Percentiles rank a stretch among this genome's conserved stretches.
Conservation (phyloP, 2,329 filamentous ascomycete genomes). For the Calonectria pseudoreteaudii region DNA sequence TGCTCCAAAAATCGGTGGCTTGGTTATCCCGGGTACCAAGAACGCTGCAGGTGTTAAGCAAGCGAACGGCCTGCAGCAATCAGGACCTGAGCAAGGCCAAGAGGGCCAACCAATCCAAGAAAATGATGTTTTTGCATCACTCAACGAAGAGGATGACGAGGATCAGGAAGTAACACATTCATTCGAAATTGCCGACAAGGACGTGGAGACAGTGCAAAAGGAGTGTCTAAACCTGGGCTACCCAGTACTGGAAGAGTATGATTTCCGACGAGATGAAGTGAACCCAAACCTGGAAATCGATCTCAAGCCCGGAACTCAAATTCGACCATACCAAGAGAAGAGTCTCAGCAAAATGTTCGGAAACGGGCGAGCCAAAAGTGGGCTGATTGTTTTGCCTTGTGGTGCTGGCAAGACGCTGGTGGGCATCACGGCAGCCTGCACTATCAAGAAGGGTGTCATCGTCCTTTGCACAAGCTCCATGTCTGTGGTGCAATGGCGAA, state of each 20-base stretch:
- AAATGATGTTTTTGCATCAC: conserved; percentile 76
- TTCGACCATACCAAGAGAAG: conserved; percentile 96
- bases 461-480: conserved; percentile 97
- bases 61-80: conserved; percentile 58
- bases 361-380: conserved; percentile 95
- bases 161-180: conserved; percentile 89
- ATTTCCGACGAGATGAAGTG: conserved; percentile 90
- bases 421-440: conserved; percentile 97
- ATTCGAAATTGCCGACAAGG: conserved; percentile 87
- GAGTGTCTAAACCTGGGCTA: conserved; percentile 88
- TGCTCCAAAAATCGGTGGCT: conserved; percentile 85
- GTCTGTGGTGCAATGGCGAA: conserved; percentile 96
- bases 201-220: conserved; percentile 89
- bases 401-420: conserved; percentile 97
- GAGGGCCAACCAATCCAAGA: conserved; percentile 66
- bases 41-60: conserved; percentile 91
- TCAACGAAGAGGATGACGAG: conserved; percentile 89
- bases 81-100: conserved; percentile 53
- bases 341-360: conserved; percentile 99
- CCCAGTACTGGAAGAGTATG: conserved; percentile 95
- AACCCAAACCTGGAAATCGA: conserved; percentile 96
- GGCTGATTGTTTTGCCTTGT: conserved; percentile 96
- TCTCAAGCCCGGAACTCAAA: conserved; percentile 87
- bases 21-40: conserved; percentile 95
- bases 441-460: conserved; percentile 95